phyloP scores from a whole-genome alignment of 176 grass and related monocot species.

The Lolium multiflorum region DNA sequence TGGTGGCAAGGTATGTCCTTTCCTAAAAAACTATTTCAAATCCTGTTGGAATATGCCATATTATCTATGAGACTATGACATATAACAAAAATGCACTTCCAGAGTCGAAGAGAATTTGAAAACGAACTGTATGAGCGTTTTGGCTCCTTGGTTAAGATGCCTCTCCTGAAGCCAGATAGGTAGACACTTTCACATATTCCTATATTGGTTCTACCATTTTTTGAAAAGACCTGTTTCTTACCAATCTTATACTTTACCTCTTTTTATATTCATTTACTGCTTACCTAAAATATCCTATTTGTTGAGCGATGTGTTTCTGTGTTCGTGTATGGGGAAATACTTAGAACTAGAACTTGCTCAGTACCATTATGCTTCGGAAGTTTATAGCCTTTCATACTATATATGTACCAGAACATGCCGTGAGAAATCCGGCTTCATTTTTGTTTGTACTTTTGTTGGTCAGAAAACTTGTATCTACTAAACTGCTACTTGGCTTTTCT shows the following conservation, averaged over 20 bases:
- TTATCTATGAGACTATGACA: background rate
- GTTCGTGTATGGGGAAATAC: background rate
- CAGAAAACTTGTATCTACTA: background rate
- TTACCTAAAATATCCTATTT: background rate
- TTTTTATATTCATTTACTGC: background rate
- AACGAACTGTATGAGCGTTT: conserved; percentile 79
- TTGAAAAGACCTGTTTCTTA: background rate
- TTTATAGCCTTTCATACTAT: background rate
- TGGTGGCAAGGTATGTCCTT: conserved; percentile 79
- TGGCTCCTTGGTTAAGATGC: conserved; percentile 91
- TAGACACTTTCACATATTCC: conserved; percentile 26
- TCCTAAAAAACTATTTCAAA: conserved; percentile 10
- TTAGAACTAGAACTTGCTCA: background rate
- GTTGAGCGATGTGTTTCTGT: background rate
- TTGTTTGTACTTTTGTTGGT: background rate
- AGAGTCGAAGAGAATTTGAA: conserved; percentile 81
- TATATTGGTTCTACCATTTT: conserved; percentile 12
- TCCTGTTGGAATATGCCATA: conserved; percentile 6
- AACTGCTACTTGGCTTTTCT: conserved; percentile 4
- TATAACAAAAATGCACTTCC: conserved; percentile 45
- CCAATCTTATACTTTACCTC: background rate
- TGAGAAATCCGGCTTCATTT: background rate
- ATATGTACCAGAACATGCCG: background rate
- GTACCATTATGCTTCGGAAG: background rate
- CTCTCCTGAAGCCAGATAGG: conserved; percentile 91